These are phyloP conservation scores for Fusarium sp. DNA, from an alignment of 2,329 filamentous ascomycete genomes.

Conservation along the genomic window DNA sequence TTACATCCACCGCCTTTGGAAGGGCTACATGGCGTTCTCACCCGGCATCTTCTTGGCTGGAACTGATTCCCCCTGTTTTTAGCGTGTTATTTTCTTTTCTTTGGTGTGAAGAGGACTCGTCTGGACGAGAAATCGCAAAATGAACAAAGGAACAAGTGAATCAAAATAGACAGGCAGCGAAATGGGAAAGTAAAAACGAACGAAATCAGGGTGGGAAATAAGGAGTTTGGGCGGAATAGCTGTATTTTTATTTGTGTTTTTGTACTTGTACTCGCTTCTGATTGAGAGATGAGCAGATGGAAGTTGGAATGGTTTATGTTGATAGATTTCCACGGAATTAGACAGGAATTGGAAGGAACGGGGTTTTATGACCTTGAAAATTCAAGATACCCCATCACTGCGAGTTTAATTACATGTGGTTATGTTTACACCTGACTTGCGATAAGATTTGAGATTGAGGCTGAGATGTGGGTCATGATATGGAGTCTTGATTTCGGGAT, in stretches of 20 bases:
- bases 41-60: conserved; percentile 26
- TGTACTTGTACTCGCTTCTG: conserved; percentile 23
- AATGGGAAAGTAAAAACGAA: conserved; percentile 22
- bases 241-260: conserved; percentile 32
- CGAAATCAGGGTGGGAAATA: conserved; percentile 21
- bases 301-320: conserved; percentile 13
- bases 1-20: conserved; percentile 26
- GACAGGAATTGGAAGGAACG: conserved; percentile 25
- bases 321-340: conserved; percentile 40
- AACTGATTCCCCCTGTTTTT: conserved; percentile 27
- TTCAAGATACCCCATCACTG: conserved; percentile 17
- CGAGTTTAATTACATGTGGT: not conserved
- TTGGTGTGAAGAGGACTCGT: conserved; percentile 25
- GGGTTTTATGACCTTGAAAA: conserved; percentile 1
- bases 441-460: not conserved
- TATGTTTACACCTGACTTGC: not conserved
- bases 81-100: conserved; percentile 32
- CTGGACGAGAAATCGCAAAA: conserved; percentile 25
- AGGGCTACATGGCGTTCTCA: conserved; percentile 33
- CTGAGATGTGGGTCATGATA: not conserved
- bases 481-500: not conserved
- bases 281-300: conserved; percentile 7
- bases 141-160: conserved; percentile 17
- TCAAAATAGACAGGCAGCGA: conserved; percentile 39
- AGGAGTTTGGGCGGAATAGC: conserved; percentile 24